A percentile compares a stretch with the other conserved stretches of the same genome.
phyloP scores from a whole-genome alignment of 805 yeast genomes.

The Pichia cabralensis region DNA sequence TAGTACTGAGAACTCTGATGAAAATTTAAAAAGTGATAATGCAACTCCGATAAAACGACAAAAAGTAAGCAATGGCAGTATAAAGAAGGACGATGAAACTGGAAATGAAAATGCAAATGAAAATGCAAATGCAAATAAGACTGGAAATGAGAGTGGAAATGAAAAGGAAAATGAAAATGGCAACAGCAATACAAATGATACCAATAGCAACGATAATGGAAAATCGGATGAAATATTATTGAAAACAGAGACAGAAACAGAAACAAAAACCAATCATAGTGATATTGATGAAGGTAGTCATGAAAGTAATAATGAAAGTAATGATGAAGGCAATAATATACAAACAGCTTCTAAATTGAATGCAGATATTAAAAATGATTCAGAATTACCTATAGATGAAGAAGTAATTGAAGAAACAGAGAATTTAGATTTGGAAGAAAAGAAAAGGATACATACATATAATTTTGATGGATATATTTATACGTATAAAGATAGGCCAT shows the following conservation, averaged over 20 bases:
- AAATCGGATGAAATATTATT: no score
- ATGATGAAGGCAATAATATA: neutral
- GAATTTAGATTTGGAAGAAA: no score
- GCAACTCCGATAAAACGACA: no score
- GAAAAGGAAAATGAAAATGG: neutral
- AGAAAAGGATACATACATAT: conserved; percentile 36
- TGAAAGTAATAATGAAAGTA: neutral
- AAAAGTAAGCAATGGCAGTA: no score
- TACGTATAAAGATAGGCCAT: conserved; percentile 84
- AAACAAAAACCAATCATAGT: neutral
- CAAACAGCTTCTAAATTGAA: no score
- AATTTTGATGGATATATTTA: conserved; percentile 71
- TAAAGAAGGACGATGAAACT: no score
- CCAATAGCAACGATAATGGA: no score
- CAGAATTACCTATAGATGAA: conserved; percentile 11
- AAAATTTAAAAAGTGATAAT: no score
- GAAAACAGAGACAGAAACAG: neutral
- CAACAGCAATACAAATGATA: neutral
- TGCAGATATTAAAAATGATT: conserved; percentile 15
- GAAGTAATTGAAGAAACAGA: conserved; percentile 10
- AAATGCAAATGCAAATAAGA: no score
- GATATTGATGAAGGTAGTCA: neutral
- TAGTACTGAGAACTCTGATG: no score
- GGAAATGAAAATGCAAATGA: no score
- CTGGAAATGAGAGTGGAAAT: no score